Evolutionary conservation across 2,329 filamentous ascomycete genomes (phyloP).

Genomic region (Phaeosphaeria sp.): DNA sequence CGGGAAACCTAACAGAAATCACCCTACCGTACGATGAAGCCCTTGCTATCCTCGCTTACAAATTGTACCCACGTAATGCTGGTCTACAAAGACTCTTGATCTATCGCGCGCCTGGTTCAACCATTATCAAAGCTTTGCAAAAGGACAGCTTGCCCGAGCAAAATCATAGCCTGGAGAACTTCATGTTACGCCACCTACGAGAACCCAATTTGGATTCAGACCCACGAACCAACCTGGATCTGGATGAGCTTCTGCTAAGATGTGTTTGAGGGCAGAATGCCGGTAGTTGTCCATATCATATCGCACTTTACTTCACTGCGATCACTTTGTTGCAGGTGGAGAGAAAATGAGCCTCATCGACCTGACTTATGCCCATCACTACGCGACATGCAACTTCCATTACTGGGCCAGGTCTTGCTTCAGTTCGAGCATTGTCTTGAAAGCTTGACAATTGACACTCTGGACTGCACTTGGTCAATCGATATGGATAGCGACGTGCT

Average conservation of each 20-base stretch:
- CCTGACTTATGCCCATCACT: no score
- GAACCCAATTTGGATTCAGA: no score
- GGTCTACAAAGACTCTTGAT: not conserved
- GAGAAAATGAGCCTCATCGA: not conserved
- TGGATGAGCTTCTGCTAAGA: not conserved
- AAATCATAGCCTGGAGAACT: not conserved
- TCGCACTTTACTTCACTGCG: not conserved
- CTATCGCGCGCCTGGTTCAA: not conserved
- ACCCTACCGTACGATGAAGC: not conserved
- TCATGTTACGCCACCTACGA: no score
- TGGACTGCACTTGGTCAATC: constrained; percentile 15
- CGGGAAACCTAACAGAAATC: not conserved
- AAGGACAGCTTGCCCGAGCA: not conserved
- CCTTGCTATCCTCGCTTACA: not conserved
- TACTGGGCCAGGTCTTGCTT: not conserved
- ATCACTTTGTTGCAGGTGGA: not conserved
- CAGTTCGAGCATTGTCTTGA: constrained; percentile 5
- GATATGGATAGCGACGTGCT: constrained; percentile 11
- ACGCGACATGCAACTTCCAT: not conserved
- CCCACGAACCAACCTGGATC: no score
- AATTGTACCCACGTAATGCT: not conserved
- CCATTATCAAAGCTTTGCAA: not conserved
- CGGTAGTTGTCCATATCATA: not conserved
- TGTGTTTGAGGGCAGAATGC: not conserved
- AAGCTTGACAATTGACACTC: constrained; percentile 12